Conservation (phyloP, 176 grass and related monocot genomes). For the Oryza longistaminata region DNA sequence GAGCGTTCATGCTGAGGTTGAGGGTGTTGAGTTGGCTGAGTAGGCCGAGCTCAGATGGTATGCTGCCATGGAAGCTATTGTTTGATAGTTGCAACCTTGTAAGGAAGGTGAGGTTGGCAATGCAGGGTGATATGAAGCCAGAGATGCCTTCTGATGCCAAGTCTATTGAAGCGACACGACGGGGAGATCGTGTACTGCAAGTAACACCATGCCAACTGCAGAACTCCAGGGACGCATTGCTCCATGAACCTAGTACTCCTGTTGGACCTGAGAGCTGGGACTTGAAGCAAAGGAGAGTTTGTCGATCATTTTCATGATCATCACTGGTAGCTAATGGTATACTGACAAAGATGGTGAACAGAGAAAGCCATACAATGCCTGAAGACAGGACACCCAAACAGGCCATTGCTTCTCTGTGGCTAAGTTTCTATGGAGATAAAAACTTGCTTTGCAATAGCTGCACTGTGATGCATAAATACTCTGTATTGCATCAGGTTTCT, state of each 20-base stretch:
- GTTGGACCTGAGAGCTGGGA: slow-evolving; percentile 14
- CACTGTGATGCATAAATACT: background rate
- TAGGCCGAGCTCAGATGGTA: slow-evolving; percentile 38
- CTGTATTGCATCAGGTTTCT: background rate
- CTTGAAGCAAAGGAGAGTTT: slow-evolving; percentile 33
- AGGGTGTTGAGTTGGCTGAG: slow-evolving; percentile 33
- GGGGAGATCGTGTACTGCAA: background rate
- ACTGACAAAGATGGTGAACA: background rate
- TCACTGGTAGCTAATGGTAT: background rate
- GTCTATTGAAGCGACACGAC: slow-evolving; percentile 8
- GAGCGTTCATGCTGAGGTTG: slow-evolving; percentile 51
- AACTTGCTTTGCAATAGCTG: background rate
- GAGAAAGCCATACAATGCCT: background rate
- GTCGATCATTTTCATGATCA: background rate
- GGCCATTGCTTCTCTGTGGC: background rate
- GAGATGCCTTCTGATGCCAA: slow-evolving; percentile 23
- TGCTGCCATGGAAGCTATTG: slow-evolving; percentile 38
- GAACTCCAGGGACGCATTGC: background rate
- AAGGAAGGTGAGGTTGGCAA: slow-evolving; percentile 41
- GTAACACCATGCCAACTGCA: slow-evolving; percentile 39
- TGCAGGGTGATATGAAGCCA: slow-evolving; percentile 33
- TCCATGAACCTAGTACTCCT: slow-evolving; percentile 1
- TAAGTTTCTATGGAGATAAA: background rate
- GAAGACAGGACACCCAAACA: background rate
- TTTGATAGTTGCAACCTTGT: slow-evolving; percentile 30